Base-by-base conservation (phyloP, 139 green algal species). In the Coccomyxa sp. region DNA sequence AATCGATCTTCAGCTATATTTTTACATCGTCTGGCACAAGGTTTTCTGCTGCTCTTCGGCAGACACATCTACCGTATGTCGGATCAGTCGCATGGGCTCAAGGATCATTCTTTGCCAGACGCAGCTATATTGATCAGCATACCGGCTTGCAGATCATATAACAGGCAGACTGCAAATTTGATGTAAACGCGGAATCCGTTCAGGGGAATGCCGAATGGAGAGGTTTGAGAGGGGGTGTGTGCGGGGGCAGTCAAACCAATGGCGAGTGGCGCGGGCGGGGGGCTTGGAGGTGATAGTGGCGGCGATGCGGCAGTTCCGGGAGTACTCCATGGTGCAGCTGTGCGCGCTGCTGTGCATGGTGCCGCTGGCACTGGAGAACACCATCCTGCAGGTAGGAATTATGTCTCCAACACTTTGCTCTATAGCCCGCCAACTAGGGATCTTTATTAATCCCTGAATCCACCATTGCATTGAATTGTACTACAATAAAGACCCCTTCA, bases 261-360 rank as follows among this genome's bases (percentile, higher is more conserved):
- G 87, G 83, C 74, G 87, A 27, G 76, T 95, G 38, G 92, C 86
- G 9, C 82, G 89, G 76, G 85, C 89, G 14, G 86, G 92, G 18
- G 90, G 85, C 12, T 82, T 95, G 77, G 89, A 93, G 80, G 89
- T 88, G 17, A 88, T 94, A 21, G 87, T 84, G 51, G 80, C 90
- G 30, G 88, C 87, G 23, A 90, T 90, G 87, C n/a, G 32, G 10
- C 51, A 27, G 30, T 88, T 88, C 82, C 27, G 28, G 23, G 58
- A 78, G 31, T 81, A 86, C 25, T 38, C 86, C 66, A 93, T 92
- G 85, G 91, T 93, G 57, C 91, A 94, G 89, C 88, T 94, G 76
- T 91, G 87, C 74, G 90, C 87, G 30, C 87, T 94, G 87, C 86
- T 94, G 81, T 90, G 84, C 86, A 81, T 93, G 67, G 90, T 94